Conservation (phyloP, 345 rosid genomes). For the Salix caprea region DNA sequence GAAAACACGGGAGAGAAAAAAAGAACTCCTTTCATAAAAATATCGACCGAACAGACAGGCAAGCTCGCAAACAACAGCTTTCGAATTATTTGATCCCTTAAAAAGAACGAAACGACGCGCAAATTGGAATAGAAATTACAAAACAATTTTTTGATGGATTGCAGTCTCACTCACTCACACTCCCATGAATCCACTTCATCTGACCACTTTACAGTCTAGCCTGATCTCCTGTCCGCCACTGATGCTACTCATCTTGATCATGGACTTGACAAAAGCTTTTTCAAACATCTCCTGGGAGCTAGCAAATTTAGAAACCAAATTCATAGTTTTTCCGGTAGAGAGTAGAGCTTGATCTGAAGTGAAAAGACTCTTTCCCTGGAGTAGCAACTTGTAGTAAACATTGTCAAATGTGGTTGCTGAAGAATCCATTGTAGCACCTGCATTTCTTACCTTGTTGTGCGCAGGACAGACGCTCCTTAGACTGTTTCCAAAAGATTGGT, state of each 20-base stretch:
- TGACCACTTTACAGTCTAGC: constrained; percentile 52
- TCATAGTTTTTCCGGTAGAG: constrained; percentile 36
- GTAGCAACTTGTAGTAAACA: constrained; percentile 59
- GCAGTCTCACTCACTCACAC: not conserved
- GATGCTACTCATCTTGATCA: constrained; percentile 85
- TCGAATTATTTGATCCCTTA: not conserved
- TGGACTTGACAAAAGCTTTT: constrained; percentile 61
- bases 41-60: not conserved
- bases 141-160: not conserved
- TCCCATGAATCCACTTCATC: not conserved
- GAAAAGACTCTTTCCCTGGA: constrained; percentile 64
- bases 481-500: constrained; percentile 55
- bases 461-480: constrained; percentile 47
- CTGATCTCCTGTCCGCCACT: constrained; percentile 77
- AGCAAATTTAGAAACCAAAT: constrained; percentile 54
- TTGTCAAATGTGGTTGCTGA: constrained; percentile 50
- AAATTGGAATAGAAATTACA: not conserved
- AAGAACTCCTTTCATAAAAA: too few relatives aligned
- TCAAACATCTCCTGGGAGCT: constrained; percentile 41
- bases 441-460: constrained; percentile 58
- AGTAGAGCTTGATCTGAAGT: constrained; percentile 84
- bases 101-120: not conserved
- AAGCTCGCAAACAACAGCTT: not conserved
- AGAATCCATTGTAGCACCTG: constrained; percentile 56
- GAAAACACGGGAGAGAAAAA: too few relatives aligned